Conservation (phyloP, 1,284 basidiomycete genomes). For the Ceratobasidium sp. region DNA sequence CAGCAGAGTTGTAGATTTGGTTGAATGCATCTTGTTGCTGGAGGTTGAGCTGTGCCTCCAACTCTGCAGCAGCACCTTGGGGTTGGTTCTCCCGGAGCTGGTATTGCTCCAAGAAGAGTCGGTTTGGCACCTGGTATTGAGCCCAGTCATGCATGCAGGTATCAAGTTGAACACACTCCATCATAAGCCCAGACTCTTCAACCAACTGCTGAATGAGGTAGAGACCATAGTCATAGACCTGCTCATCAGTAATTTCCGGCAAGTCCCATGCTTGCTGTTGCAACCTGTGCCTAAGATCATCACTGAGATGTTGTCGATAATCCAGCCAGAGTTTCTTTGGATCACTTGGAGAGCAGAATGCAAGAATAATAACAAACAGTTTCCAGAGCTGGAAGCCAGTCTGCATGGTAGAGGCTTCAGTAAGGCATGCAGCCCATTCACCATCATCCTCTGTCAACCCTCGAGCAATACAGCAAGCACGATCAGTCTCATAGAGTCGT, state of each 20-base stretch:
- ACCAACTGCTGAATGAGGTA: constrained; percentile 53
- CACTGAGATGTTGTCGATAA: constrained; percentile 54
- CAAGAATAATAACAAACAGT: constrained; percentile 56
- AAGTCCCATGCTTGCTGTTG: constrained; percentile 44
- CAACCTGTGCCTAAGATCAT: constrained; percentile 48
- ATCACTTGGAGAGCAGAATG: constrained; percentile 51
- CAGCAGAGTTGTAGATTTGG: constrained; percentile 51
- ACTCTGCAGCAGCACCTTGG: constrained; percentile 41
- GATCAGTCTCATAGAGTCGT: constrained; percentile 49
- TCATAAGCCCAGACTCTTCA: constrained; percentile 44
- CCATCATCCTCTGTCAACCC: constrained; percentile 58
- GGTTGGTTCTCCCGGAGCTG: constrained; percentile 50
- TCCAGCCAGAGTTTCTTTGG: constrained; percentile 54
- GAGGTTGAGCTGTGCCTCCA: constrained; percentile 51
- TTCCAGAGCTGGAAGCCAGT: constrained; percentile 53
- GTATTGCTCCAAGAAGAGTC: constrained; percentile 54
- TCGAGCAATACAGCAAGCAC: constrained; percentile 54
- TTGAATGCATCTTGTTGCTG: constrained; percentile 54
- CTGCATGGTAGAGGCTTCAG: constrained; percentile 56
- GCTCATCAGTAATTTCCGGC: constrained; percentile 48
- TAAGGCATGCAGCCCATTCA: constrained; percentile 56
- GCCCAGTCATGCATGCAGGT: constrained; percentile 50
- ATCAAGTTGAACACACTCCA: constrained; percentile 53
- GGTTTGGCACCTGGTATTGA: constrained; percentile 47
- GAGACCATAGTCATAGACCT: constrained; percentile 56